Conservation (phyloP, 805 yeast species). For the Kodamaea hsintzibuensis region DNA sequence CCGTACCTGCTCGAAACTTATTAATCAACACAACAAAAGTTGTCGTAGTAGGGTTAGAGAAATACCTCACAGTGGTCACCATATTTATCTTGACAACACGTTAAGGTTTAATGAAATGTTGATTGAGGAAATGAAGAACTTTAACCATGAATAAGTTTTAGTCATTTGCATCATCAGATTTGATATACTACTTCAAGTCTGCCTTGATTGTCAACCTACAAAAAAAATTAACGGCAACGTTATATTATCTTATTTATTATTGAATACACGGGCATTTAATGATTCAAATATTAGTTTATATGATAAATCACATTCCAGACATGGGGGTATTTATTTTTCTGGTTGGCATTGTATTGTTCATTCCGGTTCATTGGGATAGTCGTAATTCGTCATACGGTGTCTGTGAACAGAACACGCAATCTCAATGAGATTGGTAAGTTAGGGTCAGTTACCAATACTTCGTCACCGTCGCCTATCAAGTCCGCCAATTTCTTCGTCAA, state of each 20-base stretch:
- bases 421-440: constrained; percentile 46
- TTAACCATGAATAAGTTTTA: neutral
- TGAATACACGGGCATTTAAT: neutral
- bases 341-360: too few relatives aligned
- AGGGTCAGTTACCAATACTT: constrained; percentile 54
- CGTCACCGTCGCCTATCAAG: constrained; percentile 46
- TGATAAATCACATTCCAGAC: too few relatives aligned
- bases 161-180: too few relatives aligned
- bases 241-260: neutral
- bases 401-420: constrained; percentile 4
- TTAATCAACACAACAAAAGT: constrained; percentile 21
- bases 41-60: constrained; percentile 32
- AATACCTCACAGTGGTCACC: constrained; percentile 70
- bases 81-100: constrained; percentile 70
- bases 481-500: constrained; percentile 32
- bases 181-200: too few relatives aligned
- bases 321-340: too few relatives aligned
- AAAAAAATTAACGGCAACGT: too few relatives aligned
- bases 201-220: too few relatives aligned
- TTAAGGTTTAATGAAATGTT: constrained; percentile 53
- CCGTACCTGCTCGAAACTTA: constrained; percentile 32
- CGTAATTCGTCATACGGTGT: neutral
- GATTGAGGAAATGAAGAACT: constrained; percentile 48
- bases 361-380: too few relatives aligned
- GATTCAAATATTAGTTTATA: too few relatives aligned